Evolutionary conservation across 1,139 yeast species (phyloP).

Genomic region (Diutina siamensis): DNA sequence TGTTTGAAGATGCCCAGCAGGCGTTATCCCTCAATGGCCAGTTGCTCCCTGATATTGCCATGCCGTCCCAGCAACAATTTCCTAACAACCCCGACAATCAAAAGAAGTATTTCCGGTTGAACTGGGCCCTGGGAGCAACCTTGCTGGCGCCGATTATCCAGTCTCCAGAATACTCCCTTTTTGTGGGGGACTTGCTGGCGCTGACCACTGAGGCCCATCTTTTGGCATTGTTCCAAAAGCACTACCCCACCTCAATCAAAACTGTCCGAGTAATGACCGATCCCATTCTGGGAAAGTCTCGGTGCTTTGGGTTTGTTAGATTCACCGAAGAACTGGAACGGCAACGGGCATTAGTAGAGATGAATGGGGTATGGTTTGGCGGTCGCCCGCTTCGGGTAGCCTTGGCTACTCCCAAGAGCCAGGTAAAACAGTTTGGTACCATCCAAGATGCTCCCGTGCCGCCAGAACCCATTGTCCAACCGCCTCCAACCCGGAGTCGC

Average conservation of each 20-base stretch:
- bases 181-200: conserved; percentile 73
- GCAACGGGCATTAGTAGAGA: conserved; percentile 51
- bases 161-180: conserved; percentile 47
- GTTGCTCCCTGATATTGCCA: conserved; percentile 44
- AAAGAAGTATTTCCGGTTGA: conserved; percentile 50
- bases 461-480: neutral
- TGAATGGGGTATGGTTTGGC: conserved; percentile 67
- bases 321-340: conserved; percentile 55
- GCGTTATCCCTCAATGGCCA: conserved; percentile 58
- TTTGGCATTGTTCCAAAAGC: conserved; percentile 52
- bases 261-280: conserved; percentile 71
- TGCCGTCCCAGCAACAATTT: conserved; percentile 33
- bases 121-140: conserved; percentile 67
- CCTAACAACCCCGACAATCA: conserved; percentile 41
- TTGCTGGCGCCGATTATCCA: conserved; percentile 40
- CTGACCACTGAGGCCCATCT: conserved; percentile 62
- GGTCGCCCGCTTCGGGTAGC: conserved; percentile 70
- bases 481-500: neutral
- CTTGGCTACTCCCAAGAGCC: conserved; percentile 48
- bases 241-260: conserved; percentile 48
- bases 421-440: neutral
- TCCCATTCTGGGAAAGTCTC: conserved; percentile 56
- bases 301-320: conserved; percentile 70
- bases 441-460: neutral
- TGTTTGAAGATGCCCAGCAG: conserved; percentile 51